Base-by-base conservation (phyloP, 2,329 filamentous ascomycete genomes). In the Fusarium sp. region DNA sequence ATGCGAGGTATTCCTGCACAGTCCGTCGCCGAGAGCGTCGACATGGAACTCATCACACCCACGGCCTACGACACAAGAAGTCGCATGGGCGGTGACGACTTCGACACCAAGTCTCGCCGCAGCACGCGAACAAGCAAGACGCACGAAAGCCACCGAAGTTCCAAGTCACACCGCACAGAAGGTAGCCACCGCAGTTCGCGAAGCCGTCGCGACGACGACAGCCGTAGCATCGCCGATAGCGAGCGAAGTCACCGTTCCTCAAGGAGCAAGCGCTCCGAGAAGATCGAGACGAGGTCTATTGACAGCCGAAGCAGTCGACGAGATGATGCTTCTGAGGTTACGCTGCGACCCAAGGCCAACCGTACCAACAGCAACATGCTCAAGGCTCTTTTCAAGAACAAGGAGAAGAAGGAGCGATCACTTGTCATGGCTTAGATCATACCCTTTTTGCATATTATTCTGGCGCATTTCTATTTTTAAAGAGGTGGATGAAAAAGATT, bases 41-140 rank as follows among this genome's bases (percentile, higher is more conserved):
- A 89, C 50, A 73, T 86, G 25, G 87, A 89, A 77, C 82, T 89
- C 63, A 89, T 89, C 73, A 88, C 85, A 50, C 87, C 87, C 4
- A 87, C 87, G 8, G 83, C 87, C 60, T 83, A 83, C 11, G 84
- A 83, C 16, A 81, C 83, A n/a, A 77, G 78, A 22, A 73, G 77
- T 14, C 75, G 73, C 22, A 71, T 77, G 43, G 77, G 60, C 34
- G 77, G 60, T 30, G 80, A 83, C 60, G 80, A 84, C 45, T 79
- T 79, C 29, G 82, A 85, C 58, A 78, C 83, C 29, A 77, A 77
- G 56, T 81, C 80, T 5, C 76, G 74, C 51, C 72, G 78, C 55
- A 81, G 79, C 54, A 76, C 79, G 45, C 75, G 77, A 59, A 81
- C 79, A 15, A 72, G 71, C 20, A 75, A 68, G 57, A 78, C 76